Evolutionary conservation across 495 filamentous ascomycete genomes (phyloP).

Genomic region (Penicillium fimorum): DNA sequence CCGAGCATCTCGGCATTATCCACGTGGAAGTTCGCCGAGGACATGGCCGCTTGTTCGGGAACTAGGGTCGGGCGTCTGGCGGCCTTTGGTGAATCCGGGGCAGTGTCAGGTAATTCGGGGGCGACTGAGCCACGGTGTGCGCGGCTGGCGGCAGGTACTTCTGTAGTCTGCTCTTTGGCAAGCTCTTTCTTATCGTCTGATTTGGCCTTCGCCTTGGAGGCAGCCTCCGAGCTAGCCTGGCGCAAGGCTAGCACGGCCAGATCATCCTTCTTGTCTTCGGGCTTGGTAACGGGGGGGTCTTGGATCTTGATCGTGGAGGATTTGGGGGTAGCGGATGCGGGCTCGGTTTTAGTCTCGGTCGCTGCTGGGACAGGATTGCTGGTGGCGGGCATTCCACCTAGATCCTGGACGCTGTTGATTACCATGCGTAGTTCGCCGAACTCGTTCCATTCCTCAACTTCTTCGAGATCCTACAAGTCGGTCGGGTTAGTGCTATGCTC

Average conservation of each 20-base stretch:
- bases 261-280: conserved; percentile 33
- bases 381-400: conserved; percentile 42
- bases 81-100: conserved; percentile 31
- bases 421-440: conserved; percentile 91
- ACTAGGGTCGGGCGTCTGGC: conserved; percentile 37
- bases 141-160: conserved; percentile 10
- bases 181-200: conserved; percentile 20
- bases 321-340: conserved; percentile 35
- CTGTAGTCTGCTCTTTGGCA: conserved; percentile 6
- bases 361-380: conserved; percentile 41
- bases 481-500: not conserved
- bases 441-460: conserved; percentile 99
- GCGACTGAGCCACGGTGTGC: conserved; percentile 30
- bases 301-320: conserved; percentile 46
- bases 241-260: conserved; percentile 55
- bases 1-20: conserved; percentile 43
- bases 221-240: conserved; percentile 69
- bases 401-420: conserved; percentile 51
- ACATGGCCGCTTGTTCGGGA: conserved; percentile 44
- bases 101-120: conserved; percentile 32
- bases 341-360: conserved; percentile 28
- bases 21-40: conserved; percentile 45
- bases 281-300: conserved; percentile 34
- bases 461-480: conserved; percentile 73
- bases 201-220: conserved; percentile 54